Evolutionary conservation across 352 stramenopile species (phyloP).

Genomic region (Globisporangium iwayamae): DNA sequence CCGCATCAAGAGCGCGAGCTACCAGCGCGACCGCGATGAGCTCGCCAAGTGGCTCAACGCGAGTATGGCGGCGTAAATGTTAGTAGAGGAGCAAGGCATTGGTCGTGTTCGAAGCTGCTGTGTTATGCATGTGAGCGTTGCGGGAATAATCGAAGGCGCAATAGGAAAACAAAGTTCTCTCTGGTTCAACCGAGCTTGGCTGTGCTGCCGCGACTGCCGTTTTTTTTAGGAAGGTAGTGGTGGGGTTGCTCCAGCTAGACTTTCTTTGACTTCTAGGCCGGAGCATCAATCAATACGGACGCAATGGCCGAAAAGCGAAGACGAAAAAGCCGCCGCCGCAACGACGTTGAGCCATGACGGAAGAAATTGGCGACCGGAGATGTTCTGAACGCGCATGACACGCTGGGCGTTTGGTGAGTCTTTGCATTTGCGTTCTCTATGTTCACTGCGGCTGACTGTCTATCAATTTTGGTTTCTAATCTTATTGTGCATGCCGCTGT

Average conservation of each 20-base stretch:
- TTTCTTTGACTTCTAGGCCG: background rate
- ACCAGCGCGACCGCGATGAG: slow-evolving; percentile 46
- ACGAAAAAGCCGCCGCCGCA: background rate
- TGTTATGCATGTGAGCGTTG: background rate
- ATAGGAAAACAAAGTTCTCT: background rate
- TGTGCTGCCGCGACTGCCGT: background rate
- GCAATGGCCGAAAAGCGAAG: background rate
- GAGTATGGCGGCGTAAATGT: slow-evolving; percentile 15
- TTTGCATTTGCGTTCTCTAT: background rate
- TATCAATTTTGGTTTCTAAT: background rate
- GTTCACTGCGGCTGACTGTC: background rate
- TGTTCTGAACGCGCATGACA: background rate
- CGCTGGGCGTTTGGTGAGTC: background rate
- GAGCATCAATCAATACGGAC: background rate
- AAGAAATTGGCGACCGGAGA: background rate
- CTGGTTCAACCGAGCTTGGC: background rate
- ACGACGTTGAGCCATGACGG: background rate
- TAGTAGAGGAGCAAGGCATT: background rate
- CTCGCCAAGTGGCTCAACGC: slow-evolving; percentile 52
- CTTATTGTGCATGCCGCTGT: background rate
- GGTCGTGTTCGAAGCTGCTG: no score
- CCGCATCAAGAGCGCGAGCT: slow-evolving; percentile 65
- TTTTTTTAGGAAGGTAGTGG: background rate
- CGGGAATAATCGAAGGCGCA: background rate
- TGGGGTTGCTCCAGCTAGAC: background rate